Percentiles rank a stretch among this genome's conserved stretches.
phyloP scores from a whole-genome alignment of 73 alveolate genomes.

The Paramecium caudatum region DNA sequence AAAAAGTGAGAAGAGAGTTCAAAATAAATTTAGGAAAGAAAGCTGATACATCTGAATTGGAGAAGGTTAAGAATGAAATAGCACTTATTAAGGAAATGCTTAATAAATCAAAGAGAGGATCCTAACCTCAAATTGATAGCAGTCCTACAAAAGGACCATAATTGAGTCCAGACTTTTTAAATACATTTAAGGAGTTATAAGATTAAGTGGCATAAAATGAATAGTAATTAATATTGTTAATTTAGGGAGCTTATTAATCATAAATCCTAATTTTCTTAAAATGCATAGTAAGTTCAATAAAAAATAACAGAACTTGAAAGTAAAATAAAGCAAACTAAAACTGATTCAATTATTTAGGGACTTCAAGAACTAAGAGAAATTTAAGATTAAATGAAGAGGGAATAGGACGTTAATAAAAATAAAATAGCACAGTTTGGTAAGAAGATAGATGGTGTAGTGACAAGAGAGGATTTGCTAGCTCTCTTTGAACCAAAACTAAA shows the following conservation, averaged over 20 bases:
- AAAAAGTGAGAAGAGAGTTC: constrained; percentile 60
- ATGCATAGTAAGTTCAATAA: neutral
- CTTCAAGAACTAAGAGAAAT: constrained; percentile 40
- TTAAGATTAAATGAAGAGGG: constrained; percentile 25
- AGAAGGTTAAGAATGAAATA: neutral
- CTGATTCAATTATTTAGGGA: constrained; percentile 30
- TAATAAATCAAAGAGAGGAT: neutral
- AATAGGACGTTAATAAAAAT: neutral
- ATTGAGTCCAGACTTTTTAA: constrained; percentile 53
- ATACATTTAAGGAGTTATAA: constrained; percentile 37
- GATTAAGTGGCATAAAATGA: constrained; percentile 59
- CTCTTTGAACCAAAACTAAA: constrained; percentile 35
- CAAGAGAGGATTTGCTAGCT: constrained; percentile 51
- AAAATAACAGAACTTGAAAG: constrained; percentile 30
- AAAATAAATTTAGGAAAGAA: constrained; percentile 33
- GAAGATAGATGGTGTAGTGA: constrained; percentile 25
- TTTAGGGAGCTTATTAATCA: constrained; percentile 37
- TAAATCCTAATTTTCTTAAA: constrained; percentile 20
- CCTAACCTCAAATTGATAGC: neutral
- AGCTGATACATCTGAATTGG: constrained; percentile 6
- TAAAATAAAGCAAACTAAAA: neutral
- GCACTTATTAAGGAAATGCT: neutral
- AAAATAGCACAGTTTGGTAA: constrained; percentile 19
- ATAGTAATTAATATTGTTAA: constrained; percentile 7
- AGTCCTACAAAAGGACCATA: constrained; percentile 35